A percentile compares a stretch with the other conserved stretches of the same genome.
phyloP scores from a whole-genome alignment of 106 monocot genomes.

The Platanthera zijinensis region DNA sequence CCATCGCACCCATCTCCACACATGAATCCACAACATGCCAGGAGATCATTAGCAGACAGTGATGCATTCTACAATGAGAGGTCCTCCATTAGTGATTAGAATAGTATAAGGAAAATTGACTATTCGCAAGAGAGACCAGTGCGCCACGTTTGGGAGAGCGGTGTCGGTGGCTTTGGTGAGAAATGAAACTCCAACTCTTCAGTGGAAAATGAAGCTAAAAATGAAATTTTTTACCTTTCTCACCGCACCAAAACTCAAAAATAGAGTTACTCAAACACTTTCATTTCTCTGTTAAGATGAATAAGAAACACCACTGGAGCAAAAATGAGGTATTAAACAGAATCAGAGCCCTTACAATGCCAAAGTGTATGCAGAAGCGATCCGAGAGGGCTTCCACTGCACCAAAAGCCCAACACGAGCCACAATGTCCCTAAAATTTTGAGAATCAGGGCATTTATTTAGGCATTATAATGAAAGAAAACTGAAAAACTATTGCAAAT shows the following conservation, averaged over 20 bases:
- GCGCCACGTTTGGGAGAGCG: too few relatives aligned
- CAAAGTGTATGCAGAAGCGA: constrained; percentile 88
- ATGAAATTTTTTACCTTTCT: too few relatives aligned
- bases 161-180: too few relatives aligned
- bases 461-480: neutral
- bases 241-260: too few relatives aligned
- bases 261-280: too few relatives aligned
- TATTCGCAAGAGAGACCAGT: neutral
- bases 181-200: too few relatives aligned
- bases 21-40: constrained; percentile 88
- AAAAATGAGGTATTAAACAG: neutral
- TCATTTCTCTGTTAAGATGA: too few relatives aligned
- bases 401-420: constrained; percentile 98
- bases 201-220: too few relatives aligned
- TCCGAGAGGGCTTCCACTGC: constrained; percentile 83
- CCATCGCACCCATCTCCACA: constrained; percentile 99
- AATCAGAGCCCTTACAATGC: constrained; percentile 28
- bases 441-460: constrained; percentile 5
- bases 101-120: neutral
- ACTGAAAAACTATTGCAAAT: neutral
- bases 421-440: constrained; percentile 83
- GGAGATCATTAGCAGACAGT: constrained; percentile 84
- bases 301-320: too few relatives aligned
- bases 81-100: neutral
- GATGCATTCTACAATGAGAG: constrained; percentile 57